Conservation (phyloP, 129 eudicot species). For the Calendula officinalis region DNA sequence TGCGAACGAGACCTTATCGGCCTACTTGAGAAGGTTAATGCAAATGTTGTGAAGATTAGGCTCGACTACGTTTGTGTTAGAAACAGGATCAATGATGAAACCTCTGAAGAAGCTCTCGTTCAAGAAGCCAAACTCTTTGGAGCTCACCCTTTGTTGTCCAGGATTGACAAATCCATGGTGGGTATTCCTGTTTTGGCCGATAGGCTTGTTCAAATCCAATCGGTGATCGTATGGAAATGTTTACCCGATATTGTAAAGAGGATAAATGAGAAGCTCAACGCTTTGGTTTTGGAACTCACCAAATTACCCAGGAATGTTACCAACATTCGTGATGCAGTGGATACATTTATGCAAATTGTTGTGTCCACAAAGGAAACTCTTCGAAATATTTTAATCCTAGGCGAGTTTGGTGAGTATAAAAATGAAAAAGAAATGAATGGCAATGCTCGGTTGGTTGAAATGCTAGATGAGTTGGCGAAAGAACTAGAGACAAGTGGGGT, state of each 20-base stretch:
- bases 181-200: constrained; percentile 21
- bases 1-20: not conserved
- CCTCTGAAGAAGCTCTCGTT: constrained; percentile 1
- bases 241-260: constrained; percentile 16
- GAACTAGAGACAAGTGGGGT: not conserved
- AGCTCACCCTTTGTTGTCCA: constrained; percentile 14
- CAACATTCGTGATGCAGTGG: not conserved
- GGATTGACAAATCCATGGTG: constrained; percentile 12
- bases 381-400: not conserved
- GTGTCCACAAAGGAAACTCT: constrained; percentile 9
- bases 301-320: not conserved
- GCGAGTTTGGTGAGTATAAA: not conserved
- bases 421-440: constrained; percentile 10
- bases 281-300: not conserved
- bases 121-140: constrained; percentile 9
- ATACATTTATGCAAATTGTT: constrained; percentile 4
- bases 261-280: constrained; percentile 6
- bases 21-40: not conserved
- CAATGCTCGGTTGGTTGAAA: constrained; percentile 5
- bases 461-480: constrained; percentile 3
- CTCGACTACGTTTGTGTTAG: constrained; percentile 12
- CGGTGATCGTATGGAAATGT: constrained; percentile 1
- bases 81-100: constrained; percentile 16
- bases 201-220: constrained; percentile 12
- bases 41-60: not conserved